Base-by-base conservation (phyloP, 192 early-diverging fungal genomes). In the Backusella liffmaniae region DNA sequence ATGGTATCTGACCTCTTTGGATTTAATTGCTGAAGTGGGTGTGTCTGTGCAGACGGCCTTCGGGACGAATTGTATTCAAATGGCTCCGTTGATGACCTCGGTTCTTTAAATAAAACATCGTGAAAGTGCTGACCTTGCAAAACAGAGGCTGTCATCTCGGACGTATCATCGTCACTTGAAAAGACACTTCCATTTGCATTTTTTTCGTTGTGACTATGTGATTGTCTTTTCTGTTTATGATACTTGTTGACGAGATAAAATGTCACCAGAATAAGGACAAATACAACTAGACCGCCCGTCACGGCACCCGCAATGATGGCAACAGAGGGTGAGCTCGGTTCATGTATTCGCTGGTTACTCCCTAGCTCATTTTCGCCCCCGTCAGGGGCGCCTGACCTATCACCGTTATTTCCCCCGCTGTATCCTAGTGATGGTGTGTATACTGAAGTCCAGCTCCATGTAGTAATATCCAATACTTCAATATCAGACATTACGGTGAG, bases 391-490 rank as follows among this genome's bases (percentile, higher is more conserved):
- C 23, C 44, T 26, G 70, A n/a, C 42, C 36, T 21, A 30, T 34
- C 34, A 35, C 32, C 53, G 21, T 16, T 59, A 41, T 3, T 8
- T 21, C 7, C 29, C 7, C 30, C 37, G n/a, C 13, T 56, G n/a
- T 66, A 72, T 41, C 49, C 68, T 26, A 62, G 3, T 9, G 76
- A 77, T n/a, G 76, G 76, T 21, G 62, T 66, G 42, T 77, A 77
- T 2, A 49, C 46, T 32, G 76, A 77, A 41, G 62, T 72, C 79
- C 79, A 81, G 65, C 79, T 81, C 79, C 79, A 81, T 8, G 79
- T 76, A 18, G 18, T 41, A 16, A 75, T 68, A 73, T 80, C 79
- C 18, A 80, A 41, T 23, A 76, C 75, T 34, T 80, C 79, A 23
- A 80, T 73, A 68, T 80, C 79, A 13, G 79, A 80, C 65, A 80